phyloP scores from a whole-genome alignment of 2,329 filamentous ascomycete genomes.

The Sarocladium strictum region DNA sequence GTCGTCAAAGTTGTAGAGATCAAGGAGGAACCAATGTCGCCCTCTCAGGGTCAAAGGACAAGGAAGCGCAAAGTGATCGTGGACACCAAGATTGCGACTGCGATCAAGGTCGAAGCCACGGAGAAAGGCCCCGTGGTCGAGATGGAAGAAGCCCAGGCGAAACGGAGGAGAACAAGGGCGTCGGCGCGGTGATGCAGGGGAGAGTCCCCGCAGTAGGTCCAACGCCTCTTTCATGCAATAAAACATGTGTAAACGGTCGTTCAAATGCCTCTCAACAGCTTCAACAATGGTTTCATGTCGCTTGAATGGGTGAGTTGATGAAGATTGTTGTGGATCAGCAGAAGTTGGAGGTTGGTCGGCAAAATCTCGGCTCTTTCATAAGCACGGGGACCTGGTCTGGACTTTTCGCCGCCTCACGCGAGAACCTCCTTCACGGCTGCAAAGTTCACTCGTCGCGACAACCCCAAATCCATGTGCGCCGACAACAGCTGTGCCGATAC shows the following conservation, averaged over 20 bases:
- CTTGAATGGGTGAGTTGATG: no score
- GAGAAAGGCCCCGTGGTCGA: conserved; percentile 15
- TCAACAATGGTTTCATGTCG: no score
- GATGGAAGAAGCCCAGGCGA: conserved; percentile 13
- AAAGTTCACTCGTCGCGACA: conserved; percentile 21
- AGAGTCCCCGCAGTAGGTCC: no score
- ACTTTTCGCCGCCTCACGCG: conserved; percentile 26
- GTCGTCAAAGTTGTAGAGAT: conserved; percentile 21
- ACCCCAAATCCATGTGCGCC: conserved; percentile 27
- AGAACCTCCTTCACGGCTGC: conserved; percentile 19
- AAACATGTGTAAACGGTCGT: no score
- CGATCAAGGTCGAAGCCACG: conserved; percentile 18
- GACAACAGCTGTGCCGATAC: conserved; percentile 25
- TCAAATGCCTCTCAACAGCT: no score
- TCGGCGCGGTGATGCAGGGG: neutral
- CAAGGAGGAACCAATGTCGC: conserved; percentile 20
- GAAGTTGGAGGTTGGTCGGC: conserved; percentile 18
- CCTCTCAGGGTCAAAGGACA: neutral
- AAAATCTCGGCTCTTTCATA: conserved; percentile 23
- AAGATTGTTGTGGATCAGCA: no score
- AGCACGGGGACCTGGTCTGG: conserved; percentile 2
- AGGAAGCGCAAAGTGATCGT: conserved; percentile 19
- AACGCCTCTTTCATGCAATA: no score
- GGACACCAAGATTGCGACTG: conserved; percentile 13
- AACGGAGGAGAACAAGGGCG: conserved; percentile 21